Evolutionary conservation across 1,139 yeast genomes (phyloP).

Genomic region (Eremothecium coryli): DNA sequence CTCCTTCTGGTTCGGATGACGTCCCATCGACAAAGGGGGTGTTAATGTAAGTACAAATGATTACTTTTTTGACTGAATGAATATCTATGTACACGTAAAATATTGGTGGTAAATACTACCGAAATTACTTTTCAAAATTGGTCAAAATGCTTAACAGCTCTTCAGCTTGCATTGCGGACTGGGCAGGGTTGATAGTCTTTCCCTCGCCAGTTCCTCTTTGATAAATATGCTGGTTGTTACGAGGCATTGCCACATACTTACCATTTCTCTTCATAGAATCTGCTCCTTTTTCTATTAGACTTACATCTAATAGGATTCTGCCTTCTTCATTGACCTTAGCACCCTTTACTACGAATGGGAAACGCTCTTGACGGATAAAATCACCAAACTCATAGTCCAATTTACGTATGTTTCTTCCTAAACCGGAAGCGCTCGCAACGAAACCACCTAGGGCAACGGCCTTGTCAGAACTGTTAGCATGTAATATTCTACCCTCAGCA

Average conservation of each 20-base stretch:
- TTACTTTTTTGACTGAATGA: too few species aligned
- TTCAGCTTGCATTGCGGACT: slow-evolving; percentile 20
- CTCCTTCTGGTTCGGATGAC: slow-evolving; percentile 77
- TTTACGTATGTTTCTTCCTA: slow-evolving; percentile 21
- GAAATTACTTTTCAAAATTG: slow-evolving; percentile 7
- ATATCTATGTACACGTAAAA: not conserved
- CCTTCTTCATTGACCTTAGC: slow-evolving; percentile 25
- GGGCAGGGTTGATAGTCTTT: slow-evolving; percentile 9
- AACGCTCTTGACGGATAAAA: slow-evolving; percentile 23
- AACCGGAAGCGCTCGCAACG: slow-evolving; percentile 34
- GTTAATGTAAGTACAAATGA: slow-evolving; percentile 34
- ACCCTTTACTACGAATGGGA: slow-evolving; percentile 24
- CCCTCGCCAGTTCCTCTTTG: not conserved
- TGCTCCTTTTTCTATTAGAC: slow-evolving; percentile 11
- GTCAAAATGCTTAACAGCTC: slow-evolving; percentile 17
- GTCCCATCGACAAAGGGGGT: slow-evolving; percentile 97
- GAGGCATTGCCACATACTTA: not conserved
- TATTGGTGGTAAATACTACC: not conserved
- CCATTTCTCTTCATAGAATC: not conserved
- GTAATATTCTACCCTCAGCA: slow-evolving; percentile 64
- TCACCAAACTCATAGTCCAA: slow-evolving; percentile 24
- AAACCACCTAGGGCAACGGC: slow-evolving; percentile 75
- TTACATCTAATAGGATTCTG: slow-evolving; percentile 21
- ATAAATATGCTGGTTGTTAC: not conserved
- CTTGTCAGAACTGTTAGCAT: slow-evolving; percentile 32